phyloP scores from a whole-genome alignment of 2,329 filamentous ascomycete genomes.

The Emydomyces testavorans region DNA sequence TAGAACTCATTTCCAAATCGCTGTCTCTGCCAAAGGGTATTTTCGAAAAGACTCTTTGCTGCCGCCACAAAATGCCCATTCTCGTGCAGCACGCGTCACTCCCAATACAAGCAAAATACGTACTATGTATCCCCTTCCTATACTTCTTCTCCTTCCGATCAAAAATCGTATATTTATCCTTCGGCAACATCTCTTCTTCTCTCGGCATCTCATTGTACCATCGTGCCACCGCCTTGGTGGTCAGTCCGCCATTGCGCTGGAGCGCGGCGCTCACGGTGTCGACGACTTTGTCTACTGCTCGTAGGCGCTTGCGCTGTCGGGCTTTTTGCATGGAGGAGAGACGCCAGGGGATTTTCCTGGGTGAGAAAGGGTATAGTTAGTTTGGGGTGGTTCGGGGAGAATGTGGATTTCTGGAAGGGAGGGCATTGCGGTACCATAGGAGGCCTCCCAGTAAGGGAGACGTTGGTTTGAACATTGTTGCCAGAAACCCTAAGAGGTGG shows the following conservation, averaged over 20 bases:
- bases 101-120: slow-evolving; percentile 31
- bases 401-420: slow-evolving; percentile 8
- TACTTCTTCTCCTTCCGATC: slow-evolving; percentile 93
- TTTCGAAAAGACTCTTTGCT: background rate
- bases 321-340: slow-evolving; percentile 84
- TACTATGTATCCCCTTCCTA: slow-evolving; percentile 95
- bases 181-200: slow-evolving; percentile 88
- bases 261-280: slow-evolving; percentile 70
- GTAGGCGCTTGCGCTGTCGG: slow-evolving; percentile 70
- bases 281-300: slow-evolving; percentile 77
- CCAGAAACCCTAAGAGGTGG: background rate
- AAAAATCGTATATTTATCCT: slow-evolving; percentile 97
- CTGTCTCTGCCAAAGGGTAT: background rate
- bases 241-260: slow-evolving; percentile 56
- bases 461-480: slow-evolving; percentile 71
- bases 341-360: slow-evolving; percentile 91
- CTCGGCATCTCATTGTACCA: slow-evolving; percentile 96
- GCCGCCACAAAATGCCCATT: background rate
- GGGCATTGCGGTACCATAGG: slow-evolving; percentile 53
- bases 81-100: no score
- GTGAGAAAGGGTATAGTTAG: background rate
- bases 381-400: background rate
- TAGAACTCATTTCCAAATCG: slow-evolving; percentile 5
- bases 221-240: slow-evolving; percentile 63
- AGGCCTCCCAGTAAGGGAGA: slow-evolving; percentile 67